Conservation (phyloP, 805 yeast species). For the Gaillardinia entomophila region DNA sequence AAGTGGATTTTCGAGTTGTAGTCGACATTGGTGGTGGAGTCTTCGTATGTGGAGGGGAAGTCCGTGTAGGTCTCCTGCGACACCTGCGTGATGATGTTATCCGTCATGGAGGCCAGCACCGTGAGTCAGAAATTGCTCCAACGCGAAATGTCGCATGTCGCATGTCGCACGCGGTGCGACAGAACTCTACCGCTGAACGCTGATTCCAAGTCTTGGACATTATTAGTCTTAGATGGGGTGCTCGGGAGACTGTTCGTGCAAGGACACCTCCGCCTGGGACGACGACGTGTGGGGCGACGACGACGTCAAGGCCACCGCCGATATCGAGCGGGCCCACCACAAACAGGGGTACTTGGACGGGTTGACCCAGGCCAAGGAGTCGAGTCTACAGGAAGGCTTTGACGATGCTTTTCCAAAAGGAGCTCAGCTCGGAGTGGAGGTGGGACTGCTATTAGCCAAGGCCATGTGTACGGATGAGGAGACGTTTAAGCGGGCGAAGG, state of each 20-base stretch:
- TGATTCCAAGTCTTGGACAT: too few species aligned
- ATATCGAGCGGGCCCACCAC: constrained; percentile 53
- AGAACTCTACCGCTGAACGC: too few species aligned
- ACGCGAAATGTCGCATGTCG: too few species aligned
- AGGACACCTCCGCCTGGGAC: neutral
- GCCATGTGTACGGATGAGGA: constrained; percentile 20
- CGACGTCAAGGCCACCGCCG: constrained; percentile 13
- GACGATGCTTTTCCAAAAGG: constrained; percentile 77
- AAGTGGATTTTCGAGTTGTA: constrained; percentile 66
- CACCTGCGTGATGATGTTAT: constrained; percentile 69
- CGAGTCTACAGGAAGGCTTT: constrained; percentile 71
- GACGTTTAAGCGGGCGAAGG: constrained; percentile 31
- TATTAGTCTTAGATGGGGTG: too few species aligned
- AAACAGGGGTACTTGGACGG: constrained; percentile 88
- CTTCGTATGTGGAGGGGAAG: constrained; percentile 16
- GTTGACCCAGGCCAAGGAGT: constrained; percentile 59
- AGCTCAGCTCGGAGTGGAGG: constrained; percentile 56
- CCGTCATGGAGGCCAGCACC: constrained; percentile 25
- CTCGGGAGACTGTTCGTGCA: too few species aligned
- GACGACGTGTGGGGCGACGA: constrained; percentile 34
- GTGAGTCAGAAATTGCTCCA: too few species aligned
- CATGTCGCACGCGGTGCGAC: too few species aligned
- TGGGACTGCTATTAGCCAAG: constrained; percentile 61
- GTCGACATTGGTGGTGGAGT: constrained; percentile 34
- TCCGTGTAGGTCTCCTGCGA: constrained; percentile 27